Evolutionary conservation across 148 eudicot genomes (phyloP), one percentile per base, ranked within the genome.

Genomic region (Silene uniflora): DNA sequence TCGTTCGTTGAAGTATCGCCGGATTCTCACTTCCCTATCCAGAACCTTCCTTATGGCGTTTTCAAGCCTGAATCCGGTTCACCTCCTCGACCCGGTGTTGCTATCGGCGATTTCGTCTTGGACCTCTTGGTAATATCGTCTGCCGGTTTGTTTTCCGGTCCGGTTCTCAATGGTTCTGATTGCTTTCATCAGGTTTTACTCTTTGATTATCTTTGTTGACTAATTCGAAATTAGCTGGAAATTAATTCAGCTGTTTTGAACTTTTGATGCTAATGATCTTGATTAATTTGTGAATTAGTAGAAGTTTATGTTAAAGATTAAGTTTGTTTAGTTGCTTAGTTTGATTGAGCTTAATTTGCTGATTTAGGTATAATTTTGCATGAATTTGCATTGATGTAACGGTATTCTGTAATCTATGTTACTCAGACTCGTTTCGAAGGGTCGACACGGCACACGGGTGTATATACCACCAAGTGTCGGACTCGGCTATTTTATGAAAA

Each of bases 1-100:
- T 89, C 95, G 7, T 94, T 94, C 82, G 17, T 94, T 0, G 74
- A 91, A 76, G 91, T 91, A 1, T 76, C 81, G 4, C 83, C 93
- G 60, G 91, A 89, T 22, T 91, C 97, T 59, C 91, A 91, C 82
- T 94, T 94, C 83, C 90, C 98, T 5, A 84, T 94, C 56, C 86
- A 94, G 82, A 94, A 94, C 81, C 93, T 94, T 65, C 98, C 98
- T 0, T 94, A 86, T 78, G 98, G 98, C 0, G 87, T 94, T 17
- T 94, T 94, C 87, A 86, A 78, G 74, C 86, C 91, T 44, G 79
- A 78, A 59, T 54, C 88, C 19, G 80, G 44, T 81, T 84, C 91
- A 0, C 74, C 73, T n/a, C 86, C 98, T 27, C 74, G 93, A 55
- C 95, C 93, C 0, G 97, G 89, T 21, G 98, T 94, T 22, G 98